Evolutionary conservation across 176 grass and related monocot species (phyloP).

Genomic region (Oryza nivara): DNA sequence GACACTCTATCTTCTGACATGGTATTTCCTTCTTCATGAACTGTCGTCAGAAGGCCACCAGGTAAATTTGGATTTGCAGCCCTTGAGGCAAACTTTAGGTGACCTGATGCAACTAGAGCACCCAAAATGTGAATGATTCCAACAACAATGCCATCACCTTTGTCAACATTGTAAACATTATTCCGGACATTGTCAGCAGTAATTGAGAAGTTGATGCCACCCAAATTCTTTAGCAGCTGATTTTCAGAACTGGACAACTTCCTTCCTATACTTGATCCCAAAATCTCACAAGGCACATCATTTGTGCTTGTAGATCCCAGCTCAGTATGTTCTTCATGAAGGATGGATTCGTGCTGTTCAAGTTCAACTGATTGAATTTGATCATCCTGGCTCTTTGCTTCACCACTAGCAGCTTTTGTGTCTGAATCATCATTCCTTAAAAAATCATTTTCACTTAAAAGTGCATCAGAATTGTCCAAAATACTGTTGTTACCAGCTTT

Average conservation of each 20-base stretch:
- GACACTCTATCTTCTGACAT: constrained; percentile 81
- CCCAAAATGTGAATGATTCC: constrained; percentile 93
- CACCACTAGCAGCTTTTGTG: constrained; percentile 40
- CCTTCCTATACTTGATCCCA: constrained; percentile 56
- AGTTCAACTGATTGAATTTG: constrained; percentile 55
- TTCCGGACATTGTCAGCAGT: constrained; percentile 87
- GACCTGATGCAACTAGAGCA: constrained; percentile 79
- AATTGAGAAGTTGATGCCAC: constrained; percentile 84
- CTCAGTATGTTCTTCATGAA: constrained; percentile 43
- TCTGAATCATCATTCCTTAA: constrained; percentile 32
- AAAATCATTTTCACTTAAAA: constrained; percentile 43
- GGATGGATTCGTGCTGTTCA: constrained; percentile 43
- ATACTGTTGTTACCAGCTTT: constrained; percentile 74
- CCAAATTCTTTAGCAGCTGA: constrained; percentile 79
- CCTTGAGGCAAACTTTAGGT: constrained; percentile 71
- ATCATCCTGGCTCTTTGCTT: constrained; percentile 40
- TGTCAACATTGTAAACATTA: constrained; percentile 93
- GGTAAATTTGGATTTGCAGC: constrained; percentile 50
- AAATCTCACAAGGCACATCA: constrained; percentile 31
- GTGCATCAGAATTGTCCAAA: constrained; percentile 57
- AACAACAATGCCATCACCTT: constrained; percentile 87
- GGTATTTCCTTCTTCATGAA: constrained; percentile 75
- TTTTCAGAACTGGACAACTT: constrained; percentile 52
- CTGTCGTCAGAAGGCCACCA: constrained; percentile 48
- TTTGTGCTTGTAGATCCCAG: constrained; percentile 43